Percentiles rank a stretch among this genome's conserved stretches.
Evolutionary conservation across 1,139 yeast species (phyloP).

Genomic region (Debaryomyces sp.): DNA sequence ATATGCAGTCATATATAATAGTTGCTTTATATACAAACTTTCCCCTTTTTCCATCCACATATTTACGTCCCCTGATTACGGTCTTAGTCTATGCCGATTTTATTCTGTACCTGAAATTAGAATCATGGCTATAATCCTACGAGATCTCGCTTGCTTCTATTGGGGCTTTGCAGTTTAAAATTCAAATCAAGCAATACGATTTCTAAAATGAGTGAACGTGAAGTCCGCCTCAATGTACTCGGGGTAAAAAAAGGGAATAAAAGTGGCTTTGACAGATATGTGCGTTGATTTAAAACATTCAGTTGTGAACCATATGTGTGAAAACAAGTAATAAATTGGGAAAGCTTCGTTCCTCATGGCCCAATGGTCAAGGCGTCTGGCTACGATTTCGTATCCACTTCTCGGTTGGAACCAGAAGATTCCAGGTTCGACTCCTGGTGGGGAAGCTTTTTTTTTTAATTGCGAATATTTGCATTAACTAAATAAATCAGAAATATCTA

Average conservation of each 20-base stretch:
- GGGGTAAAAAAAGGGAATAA: not conserved
- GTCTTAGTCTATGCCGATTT: not conserved
- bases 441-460: constrained; percentile 61
- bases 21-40: not conserved
- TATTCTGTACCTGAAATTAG: not conserved
- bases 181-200: not conserved
- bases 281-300: no score
- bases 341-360: constrained; percentile 76
- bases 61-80: not conserved
- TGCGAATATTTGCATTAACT: not conserved
- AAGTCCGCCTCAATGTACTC: not conserved
- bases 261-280: not conserved
- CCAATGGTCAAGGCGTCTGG: constrained; percentile 94
- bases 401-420: constrained; percentile 70
- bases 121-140: not conserved
- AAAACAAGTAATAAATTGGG: not conserved
- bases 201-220: not conserved
- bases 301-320: not conserved
- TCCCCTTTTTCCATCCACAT: not conserved
- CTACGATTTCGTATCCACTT: constrained; percentile 67
- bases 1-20: not conserved
- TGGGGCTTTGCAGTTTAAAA: not conserved
- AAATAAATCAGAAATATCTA: not conserved
- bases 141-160: not conserved
- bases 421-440: constrained; percentile 97